These are phyloP conservation scores for Phytophthora pseudosyringae DNA, from an alignment of 352 stramenopile species.

Conservation along the genomic window DNA sequence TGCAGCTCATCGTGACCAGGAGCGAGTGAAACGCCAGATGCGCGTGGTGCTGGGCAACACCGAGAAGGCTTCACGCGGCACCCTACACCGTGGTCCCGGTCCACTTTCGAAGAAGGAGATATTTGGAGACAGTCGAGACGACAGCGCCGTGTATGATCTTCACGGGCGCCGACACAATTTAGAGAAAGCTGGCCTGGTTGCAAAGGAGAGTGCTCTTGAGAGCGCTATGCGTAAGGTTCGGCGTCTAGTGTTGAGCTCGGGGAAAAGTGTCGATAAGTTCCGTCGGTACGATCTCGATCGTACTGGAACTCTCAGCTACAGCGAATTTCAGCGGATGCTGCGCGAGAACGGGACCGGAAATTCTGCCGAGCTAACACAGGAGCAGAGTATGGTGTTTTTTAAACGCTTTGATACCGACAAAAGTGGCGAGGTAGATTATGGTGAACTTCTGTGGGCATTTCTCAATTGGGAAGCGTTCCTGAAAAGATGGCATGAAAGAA, in stretches of 20 bases:
- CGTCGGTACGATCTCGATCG: constrained; percentile 53
- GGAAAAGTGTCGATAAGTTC: constrained; percentile 45
- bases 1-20: constrained; percentile 47
- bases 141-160: constrained; percentile 66
- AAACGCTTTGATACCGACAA: constrained; percentile 52
- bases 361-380: constrained; percentile 30
- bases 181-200: constrained; percentile 35
- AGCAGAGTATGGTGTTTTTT: constrained; percentile 57
- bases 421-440: constrained; percentile 65
- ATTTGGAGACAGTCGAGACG: background rate
- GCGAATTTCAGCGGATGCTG: constrained; percentile 52
- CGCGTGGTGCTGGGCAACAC: constrained; percentile 39
- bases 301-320: constrained; percentile 53
- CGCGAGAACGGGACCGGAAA: constrained; percentile 30
- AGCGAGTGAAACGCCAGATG: constrained; percentile 42
- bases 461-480: constrained; percentile 68
- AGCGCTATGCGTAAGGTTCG: constrained; percentile 66
- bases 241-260: constrained; percentile 35
- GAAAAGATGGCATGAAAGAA: constrained; percentile 58
- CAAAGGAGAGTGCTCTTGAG: constrained; percentile 41
- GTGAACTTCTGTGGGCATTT: constrained; percentile 67
- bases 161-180: constrained; percentile 56
- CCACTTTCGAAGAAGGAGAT: constrained; percentile 55
- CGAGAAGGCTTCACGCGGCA: constrained; percentile 39
- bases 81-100: constrained; percentile 43